Evolutionary conservation across 352 stramenopile species (phyloP).

Genomic region (Albugo laibachii): DNA sequence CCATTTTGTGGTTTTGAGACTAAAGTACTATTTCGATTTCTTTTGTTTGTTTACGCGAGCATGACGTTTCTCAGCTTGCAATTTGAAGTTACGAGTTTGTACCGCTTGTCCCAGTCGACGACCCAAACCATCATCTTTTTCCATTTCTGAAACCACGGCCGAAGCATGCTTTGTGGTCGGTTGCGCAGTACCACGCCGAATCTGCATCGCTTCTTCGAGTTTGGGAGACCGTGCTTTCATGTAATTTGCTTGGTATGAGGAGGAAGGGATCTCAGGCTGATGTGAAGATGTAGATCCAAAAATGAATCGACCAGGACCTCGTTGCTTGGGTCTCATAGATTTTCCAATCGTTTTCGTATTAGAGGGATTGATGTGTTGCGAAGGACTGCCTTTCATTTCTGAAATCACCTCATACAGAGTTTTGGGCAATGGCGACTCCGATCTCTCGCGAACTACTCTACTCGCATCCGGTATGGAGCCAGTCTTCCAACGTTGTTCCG

Average conservation of each 20-base stretch:
- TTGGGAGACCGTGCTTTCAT: constrained; percentile 38
- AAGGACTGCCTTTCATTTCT: neutral
- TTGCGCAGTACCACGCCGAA: too few relatives aligned
- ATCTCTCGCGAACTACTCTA: too few relatives aligned
- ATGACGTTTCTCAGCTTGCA: constrained; percentile 56
- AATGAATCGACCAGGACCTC: constrained; percentile 30
- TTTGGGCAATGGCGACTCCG: neutral
- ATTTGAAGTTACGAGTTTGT: constrained; percentile 28
- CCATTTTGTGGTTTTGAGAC: too few relatives aligned
- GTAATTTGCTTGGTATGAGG: constrained; percentile 42
- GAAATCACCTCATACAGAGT: neutral
- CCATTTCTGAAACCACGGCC: constrained; percentile 18
- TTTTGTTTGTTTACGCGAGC: constrained; percentile 52
- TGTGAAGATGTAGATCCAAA: constrained; percentile 55
- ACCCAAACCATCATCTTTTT: neutral
- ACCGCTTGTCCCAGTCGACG: constrained; percentile 37
- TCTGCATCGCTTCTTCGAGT: constrained; percentile 36
- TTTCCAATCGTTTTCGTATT: neutral
- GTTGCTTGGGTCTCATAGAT: neutral
- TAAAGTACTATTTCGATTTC: constrained; percentile 15
- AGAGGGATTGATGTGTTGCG: neutral
- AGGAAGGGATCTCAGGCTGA: constrained; percentile 45
- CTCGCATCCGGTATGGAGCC: neutral
- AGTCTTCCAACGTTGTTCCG: neutral
- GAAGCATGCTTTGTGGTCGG: constrained; percentile 24